A percentile compares a stretch with the other conserved stretches of the same genome.
phyloP scores from a whole-genome alignment of 2,329 filamentous ascomycete genomes.

The Zymoseptoria tritici region DNA sequence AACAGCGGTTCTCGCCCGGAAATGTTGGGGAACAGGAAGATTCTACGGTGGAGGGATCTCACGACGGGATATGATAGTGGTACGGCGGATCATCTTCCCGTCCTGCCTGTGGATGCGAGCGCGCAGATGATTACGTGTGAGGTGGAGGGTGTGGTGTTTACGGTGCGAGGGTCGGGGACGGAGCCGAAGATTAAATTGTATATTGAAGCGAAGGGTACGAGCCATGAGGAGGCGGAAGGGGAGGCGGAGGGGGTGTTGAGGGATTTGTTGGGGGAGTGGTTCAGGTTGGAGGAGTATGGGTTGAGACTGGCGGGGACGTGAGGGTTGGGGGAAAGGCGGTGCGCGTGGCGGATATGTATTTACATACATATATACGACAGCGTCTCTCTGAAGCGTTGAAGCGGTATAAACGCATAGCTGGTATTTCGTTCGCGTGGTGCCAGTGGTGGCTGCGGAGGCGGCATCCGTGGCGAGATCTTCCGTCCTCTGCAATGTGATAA shows the following conservation, averaged over 20 bases:
- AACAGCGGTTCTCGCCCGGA: conserved; percentile 20
- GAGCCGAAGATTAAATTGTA: conserved; percentile 61
- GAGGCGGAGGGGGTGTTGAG: conserved; percentile 40
- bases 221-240: conserved; percentile 35
- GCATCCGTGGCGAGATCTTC: too few species aligned
- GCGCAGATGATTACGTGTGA: conserved; percentile 60
- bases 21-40: conserved; percentile 43
- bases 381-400: too few species aligned
- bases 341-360: too few species aligned
- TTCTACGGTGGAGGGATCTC: conserved; percentile 55
- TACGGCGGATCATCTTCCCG: conserved; percentile 44
- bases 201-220: conserved; percentile 42
- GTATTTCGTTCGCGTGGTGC: too few species aligned
- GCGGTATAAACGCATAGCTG: too few species aligned
- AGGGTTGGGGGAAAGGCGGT: background rate
- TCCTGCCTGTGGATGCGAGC: conserved; percentile 48
- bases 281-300: conserved; percentile 27
- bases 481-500: too few species aligned
- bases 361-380: too few species aligned
- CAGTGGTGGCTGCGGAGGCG: too few species aligned
- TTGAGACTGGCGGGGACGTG: conserved; percentile 23
- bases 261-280: conserved; percentile 45
- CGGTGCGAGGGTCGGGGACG: conserved; percentile 54
- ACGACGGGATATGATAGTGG: conserved; percentile 54
- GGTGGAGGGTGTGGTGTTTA: conserved; percentile 51